Conservation (phyloP, 1,139 yeast species). For the Geotrichum fermentans region DNA sequence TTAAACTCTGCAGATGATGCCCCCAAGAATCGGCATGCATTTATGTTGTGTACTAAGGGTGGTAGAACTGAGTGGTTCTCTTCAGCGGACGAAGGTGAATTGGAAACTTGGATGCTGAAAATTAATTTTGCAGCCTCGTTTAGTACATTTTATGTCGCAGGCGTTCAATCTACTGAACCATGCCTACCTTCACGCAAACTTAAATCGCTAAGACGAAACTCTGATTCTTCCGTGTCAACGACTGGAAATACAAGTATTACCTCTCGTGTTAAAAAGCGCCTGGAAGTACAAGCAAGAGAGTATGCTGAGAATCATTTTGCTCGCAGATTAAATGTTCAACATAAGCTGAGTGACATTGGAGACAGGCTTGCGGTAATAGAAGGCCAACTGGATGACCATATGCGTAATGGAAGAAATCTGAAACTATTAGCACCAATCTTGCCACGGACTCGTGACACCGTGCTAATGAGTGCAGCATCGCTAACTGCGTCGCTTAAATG, state of each 20-base stretch:
- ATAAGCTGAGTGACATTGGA: conserved; percentile 36
- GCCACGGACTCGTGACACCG: conserved; percentile 46
- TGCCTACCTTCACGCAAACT: neutral
- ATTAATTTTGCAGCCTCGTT: conserved; percentile 54
- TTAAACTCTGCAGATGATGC: conserved; percentile 18
- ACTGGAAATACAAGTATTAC: neutral
- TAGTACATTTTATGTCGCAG: conserved; percentile 33
- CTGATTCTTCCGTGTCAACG: conserved; percentile 9
- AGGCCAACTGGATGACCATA: conserved; percentile 38
- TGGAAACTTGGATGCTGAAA: conserved; percentile 51
- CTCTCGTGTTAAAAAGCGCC: neutral
- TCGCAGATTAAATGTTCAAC: conserved; percentile 25
- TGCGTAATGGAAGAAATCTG: conserved; percentile 40
- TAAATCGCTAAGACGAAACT: conserved; percentile 4
- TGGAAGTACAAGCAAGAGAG: neutral
- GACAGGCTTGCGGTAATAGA: conserved; percentile 34
- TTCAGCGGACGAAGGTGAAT: conserved; percentile 38
- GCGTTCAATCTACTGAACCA: neutral
- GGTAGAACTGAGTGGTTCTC: conserved; percentile 39
- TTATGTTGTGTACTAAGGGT: conserved; percentile 35
- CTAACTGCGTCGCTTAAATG: conserved; percentile 49
- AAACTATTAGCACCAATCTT: conserved; percentile 50
- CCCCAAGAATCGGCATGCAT: conserved; percentile 25
- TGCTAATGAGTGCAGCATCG: conserved; percentile 44
- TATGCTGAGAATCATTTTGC: conserved; percentile 12